These are phyloP conservation scores for Epichloe baconii DNA, from an alignment of 2,329 filamentous ascomycete species.

Conservation along the genomic window DNA sequence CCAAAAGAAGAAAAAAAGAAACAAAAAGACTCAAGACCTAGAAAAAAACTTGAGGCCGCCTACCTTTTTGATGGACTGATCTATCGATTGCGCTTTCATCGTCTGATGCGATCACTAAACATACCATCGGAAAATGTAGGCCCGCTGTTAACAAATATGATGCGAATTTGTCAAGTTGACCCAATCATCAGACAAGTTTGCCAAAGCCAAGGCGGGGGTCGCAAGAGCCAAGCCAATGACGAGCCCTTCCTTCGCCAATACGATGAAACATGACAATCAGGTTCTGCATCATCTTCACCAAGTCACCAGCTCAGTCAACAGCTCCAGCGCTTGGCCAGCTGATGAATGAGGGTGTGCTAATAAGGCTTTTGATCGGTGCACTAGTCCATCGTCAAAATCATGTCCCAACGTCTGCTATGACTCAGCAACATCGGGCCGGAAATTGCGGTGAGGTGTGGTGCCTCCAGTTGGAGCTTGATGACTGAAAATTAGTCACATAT, in stretches of 20 bases:
- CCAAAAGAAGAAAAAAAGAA: no score
- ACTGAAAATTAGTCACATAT: background rate
- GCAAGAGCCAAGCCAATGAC: background rate
- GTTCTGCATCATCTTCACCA: background rate
- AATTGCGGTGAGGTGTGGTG: conserved; percentile 3
- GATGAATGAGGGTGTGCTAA: background rate
- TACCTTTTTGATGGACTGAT: background rate
- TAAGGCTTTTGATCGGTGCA: background rate
- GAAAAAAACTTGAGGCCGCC: no score
- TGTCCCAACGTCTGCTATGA: background rate
- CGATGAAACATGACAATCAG: background rate
- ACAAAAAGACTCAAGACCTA: no score
- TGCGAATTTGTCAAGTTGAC: background rate
- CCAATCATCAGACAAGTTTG: background rate
- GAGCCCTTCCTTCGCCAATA: background rate
- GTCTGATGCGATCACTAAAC: background rate
- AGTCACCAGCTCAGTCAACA: background rate
- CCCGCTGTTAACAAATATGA: background rate
- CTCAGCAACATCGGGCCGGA: background rate
- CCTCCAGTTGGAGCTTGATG: background rate
- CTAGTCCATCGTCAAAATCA: background rate
- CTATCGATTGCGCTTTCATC: background rate
- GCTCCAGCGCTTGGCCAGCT: background rate
- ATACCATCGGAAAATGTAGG: background rate
- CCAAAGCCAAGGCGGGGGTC: background rate